Base-by-base conservation (phyloP, 75 land plant species). In the Adiantum capillusveneris region DNA sequence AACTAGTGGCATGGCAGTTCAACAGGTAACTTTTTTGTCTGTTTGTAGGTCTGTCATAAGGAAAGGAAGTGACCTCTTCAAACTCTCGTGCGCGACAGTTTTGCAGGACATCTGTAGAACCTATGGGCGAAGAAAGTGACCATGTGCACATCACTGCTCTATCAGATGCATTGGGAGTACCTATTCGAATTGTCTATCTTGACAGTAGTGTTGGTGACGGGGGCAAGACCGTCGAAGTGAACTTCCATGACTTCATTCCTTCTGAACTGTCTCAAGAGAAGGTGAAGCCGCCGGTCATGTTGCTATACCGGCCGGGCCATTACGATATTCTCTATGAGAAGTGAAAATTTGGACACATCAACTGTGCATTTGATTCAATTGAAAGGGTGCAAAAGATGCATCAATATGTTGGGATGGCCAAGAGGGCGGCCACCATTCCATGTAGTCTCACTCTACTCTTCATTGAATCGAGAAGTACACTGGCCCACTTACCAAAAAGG, bases 81-180 rank as follows among this genome's bases (percentile, higher is more conserved):
- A 13, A 2, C 2, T 13, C 24, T 54, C 7, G 3, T 25, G 30
- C 21, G 24, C 24, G 25, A 46, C 75, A 93, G 98, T 93, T 89
- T 58, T 93, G 98, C 75, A 86, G 86, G 64, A 57, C 87, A 17
- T 77, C 90, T 18, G 98, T 93, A 64, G 98, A 93, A 66, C 95
- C 95, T 2, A 89, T 93, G 98, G 96, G 96, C 20, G 98, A 93
- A 68, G 96, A 88, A 55, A 85, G 96, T 71, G 98, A 93, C 43
- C 95, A 93, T 71, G 83, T 93, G 1, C 98, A 93, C 56, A 89
- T 93, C 52, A 86, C 58, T 55, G 96, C 96, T 13, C 46, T 93
- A 22, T 79, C 87, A 44, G 98, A 94, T 68, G 88, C 98, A 31
- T 50, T 94, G 54, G 96, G 98, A 48, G 96, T 94, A 26, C 78